Base-by-base conservation (phyloP, 2,329 filamentous ascomycete species). In the Pseudogymnoascus sp. region DNA sequence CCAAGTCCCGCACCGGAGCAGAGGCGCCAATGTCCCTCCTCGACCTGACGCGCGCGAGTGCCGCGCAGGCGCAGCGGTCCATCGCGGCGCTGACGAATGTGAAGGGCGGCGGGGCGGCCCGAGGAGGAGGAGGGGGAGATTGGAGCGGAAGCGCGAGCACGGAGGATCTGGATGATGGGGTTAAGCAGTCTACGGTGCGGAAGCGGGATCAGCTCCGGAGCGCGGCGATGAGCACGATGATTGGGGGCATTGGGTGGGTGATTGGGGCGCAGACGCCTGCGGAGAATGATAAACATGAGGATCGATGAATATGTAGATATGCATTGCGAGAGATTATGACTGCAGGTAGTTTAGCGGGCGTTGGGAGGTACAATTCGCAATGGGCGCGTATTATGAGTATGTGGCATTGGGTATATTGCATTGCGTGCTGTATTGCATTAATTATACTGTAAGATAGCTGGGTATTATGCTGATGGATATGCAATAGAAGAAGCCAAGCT, bases 191-290 rank as follows among this genome's bases (percentile, higher is more conserved):
- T 63, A 75, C 79, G 63, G 78, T 83, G 38, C 81, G 90, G 68
- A 92, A 87, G 77, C 81, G 90, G 68, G 90, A 93, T 72, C 87
- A 88, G 73, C 69, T 89, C 41, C 78, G 84, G 66, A 85, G 88
- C 64, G 86, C 81, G 37, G 86, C 86, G 7, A 84, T 87, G 62
- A 85, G 84, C n/a, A 86, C 85, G 1, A 72, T 89, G 55, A 86
- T 86, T 2, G 85, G 83, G 45, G 83, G 86, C 16, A 82, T 89
- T 23, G 85, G 86, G 0, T 89, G 86, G 86, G 72, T 89, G 55
- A 81, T 89, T 63, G 84, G 83, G 6, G 86, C 85, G 2, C 80
- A 49, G 43, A 49, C 78, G 65, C 76, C 77, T 19, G 67, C 68
- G 12, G 6, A n/a, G 29, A 29, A 23, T 19, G 52, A 35, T n/a